These are phyloP conservation scores for Licmophora abbreviata DNA, from an alignment of 108 stramenopile species.

Conservation along the genomic window DNA sequence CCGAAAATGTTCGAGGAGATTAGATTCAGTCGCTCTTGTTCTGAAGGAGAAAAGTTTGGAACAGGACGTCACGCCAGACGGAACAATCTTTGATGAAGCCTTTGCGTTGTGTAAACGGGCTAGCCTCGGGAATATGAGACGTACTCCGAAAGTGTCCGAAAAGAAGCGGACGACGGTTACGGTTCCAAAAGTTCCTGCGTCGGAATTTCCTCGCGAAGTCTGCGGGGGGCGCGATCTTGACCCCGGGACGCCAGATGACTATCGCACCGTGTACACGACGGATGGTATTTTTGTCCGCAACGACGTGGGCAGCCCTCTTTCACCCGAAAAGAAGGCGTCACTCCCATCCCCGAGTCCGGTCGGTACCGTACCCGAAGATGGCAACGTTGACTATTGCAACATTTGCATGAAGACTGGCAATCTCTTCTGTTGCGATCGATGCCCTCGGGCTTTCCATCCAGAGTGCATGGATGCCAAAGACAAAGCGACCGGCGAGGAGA, in stretches of 20 bases:
- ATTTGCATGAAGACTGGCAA: conserved; percentile 33
- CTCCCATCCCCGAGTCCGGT: neutral
- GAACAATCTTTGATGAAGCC: conserved; percentile 4
- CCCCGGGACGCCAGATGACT: conserved; percentile 40
- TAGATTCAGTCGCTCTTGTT: conserved; percentile 15
- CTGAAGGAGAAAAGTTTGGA: conserved; percentile 7
- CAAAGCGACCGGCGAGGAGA: conserved; percentile 1
- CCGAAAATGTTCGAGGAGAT: too few relatives aligned
- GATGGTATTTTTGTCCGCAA: too few relatives aligned
- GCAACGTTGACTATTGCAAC: conserved; percentile 49
- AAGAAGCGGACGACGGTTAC: neutral
- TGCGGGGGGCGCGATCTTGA: conserved; percentile 35
- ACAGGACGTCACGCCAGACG: conserved; percentile 1
- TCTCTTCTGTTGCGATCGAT: conserved; percentile 44
- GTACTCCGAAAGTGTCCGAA: conserved; percentile 7
- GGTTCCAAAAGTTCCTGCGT: conserved; percentile 48
- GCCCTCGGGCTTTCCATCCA: conserved; percentile 51
- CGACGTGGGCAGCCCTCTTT: conserved; percentile 19
- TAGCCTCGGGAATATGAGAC: neutral
- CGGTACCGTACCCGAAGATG: conserved; percentile 28
- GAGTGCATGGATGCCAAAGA: conserved; percentile 23
- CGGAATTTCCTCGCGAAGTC: conserved; percentile 62
- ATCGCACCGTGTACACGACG: conserved; percentile 40
- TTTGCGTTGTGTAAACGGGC: conserved; percentile 1
- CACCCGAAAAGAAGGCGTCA: neutral